Conservation (phyloP, 73 alveolate genomes). For the Paramecium tetraurelia region DNA sequence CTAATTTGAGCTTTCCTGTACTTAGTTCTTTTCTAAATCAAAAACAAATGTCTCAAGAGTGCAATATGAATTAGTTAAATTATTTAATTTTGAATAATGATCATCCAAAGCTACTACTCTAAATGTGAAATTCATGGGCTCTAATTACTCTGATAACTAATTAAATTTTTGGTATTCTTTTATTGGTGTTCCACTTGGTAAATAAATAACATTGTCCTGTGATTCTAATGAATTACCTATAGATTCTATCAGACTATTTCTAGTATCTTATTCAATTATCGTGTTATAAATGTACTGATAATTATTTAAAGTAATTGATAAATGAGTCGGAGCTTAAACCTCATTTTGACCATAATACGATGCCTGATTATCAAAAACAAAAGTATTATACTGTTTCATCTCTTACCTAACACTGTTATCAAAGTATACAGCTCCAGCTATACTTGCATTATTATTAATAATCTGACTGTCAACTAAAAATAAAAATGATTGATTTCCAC, state of each 20-base stretch:
- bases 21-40: not conserved
- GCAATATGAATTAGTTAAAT: not conserved
- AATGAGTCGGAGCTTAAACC: not conserved
- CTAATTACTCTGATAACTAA: not conserved
- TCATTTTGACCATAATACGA: not conserved
- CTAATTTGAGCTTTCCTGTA: not conserved
- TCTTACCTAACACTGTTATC: not conserved
- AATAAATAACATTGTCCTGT: not conserved
- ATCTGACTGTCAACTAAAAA: not conserved
- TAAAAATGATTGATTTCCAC: not conserved
- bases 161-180: not conserved
- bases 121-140: not conserved
- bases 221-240: not conserved
- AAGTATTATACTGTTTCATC: too few relatives aligned
- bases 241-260: not conserved
- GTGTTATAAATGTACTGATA: not conserved
- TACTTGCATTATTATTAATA: not conserved
- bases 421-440: slow-evolving; percentile 14
- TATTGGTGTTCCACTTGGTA: slow-evolving; percentile 4
- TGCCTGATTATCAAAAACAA: not conserved
- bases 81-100: not conserved
- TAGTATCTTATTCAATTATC: not conserved
- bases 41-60: not conserved
- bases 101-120: slow-evolving; percentile 4
- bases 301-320: not conserved